Percentiles rank a stretch among this genome's conserved stretches.
Evolutionary conservation across 192 early-diverging fungal genomes (phyloP).

Genomic region (Coemansia sp.): DNA sequence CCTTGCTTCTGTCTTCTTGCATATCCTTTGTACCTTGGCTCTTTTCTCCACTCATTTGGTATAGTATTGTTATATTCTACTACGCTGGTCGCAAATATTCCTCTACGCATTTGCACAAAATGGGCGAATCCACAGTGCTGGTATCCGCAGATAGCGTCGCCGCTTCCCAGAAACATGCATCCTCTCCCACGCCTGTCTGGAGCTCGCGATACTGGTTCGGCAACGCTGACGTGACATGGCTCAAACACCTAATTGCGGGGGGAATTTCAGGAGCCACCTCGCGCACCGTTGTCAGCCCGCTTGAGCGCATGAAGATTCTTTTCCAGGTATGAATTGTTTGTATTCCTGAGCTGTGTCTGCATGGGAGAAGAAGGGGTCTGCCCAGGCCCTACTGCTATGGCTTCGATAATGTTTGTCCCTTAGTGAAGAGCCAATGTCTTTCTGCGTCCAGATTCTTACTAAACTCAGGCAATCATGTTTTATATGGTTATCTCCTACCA

Average conservation of each 20-base stretch:
- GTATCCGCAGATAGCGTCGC: conserved; percentile 14
- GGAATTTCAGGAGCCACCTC: conserved; percentile 77
- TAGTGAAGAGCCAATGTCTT: too few species aligned
- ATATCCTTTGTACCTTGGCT: too few species aligned
- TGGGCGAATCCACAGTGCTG: conserved; percentile 31
- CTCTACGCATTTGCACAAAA: conserved; percentile 5
- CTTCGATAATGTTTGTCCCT: too few species aligned
- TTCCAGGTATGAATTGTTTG: conserved; percentile 63
- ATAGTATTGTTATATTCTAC: too few species aligned
- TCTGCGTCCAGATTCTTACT: too few species aligned
- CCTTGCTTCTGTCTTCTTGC: too few species aligned
- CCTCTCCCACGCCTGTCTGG: conserved; percentile 29
- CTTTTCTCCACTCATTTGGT: too few species aligned
- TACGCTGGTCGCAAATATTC: background rate
- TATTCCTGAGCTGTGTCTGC: background rate
- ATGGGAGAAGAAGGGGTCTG: too few species aligned
- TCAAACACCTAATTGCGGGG: conserved; percentile 75
- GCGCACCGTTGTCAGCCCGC: conserved; percentile 75
- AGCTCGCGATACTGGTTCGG: conserved; percentile 58
- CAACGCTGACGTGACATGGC: conserved; percentile 57
- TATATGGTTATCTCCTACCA: background rate
- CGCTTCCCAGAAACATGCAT: background rate
- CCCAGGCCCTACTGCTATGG: background rate
- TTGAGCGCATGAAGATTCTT: conserved; percentile 84
- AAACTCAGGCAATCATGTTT: too few species aligned